Evolutionary conservation across 2,329 filamentous ascomycete species (phyloP), one percentile per base, ranked within the genome.

Genomic region (Grosmannia clavigera): DNA sequence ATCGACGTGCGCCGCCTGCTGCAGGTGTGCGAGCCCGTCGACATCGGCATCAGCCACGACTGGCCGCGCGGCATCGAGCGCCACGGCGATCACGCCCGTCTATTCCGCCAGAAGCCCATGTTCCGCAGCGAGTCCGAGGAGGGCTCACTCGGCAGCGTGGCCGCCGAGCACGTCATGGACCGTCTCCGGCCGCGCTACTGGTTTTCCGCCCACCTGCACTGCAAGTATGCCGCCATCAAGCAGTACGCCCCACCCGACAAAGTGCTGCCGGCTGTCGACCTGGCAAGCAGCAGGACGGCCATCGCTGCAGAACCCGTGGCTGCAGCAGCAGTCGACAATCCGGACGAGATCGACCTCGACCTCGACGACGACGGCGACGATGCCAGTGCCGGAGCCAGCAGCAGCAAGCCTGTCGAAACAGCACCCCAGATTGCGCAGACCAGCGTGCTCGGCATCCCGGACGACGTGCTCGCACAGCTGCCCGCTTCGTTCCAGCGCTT

Each of bases 161-260:
- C 92, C 0, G 92, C 92, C 0, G 83, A 82, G 68, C 83, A 87
- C 65, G 85, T 96, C 25, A 81, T 97, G 72, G 85, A 96, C 68
- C 81, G 88, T 35, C 73, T 99, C 58, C 80, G 90, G 58, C 94
- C 94, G 11, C 79, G 81, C 0, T 87, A 90, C 70, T 99, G 94
- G 94, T 96, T 97, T 70, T 87, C 88, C 46, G 94, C 92, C 3
- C 94, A 99, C 72, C 73, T 97, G 74, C 94, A 99, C 72, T 85
- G 88, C 75, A 95, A 92, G 69, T 97, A 87, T 70, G 73, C 86
- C 0, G 94, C 92, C 0, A 70, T 83, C 64, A 86, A 81, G 69
- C 74, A 64, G n/a, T 85, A 84, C 61, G 64, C 71, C 1, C 59
- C 67, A 2, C 66, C 69, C 31, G 31, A 31, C 7, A 7, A 7